Percentiles rank a stretch among this genome's conserved stretches.
phyloP scores from a whole-genome alignment of 2,329 filamentous ascomycete species.

The Sclerotinia nivalis region DNA sequence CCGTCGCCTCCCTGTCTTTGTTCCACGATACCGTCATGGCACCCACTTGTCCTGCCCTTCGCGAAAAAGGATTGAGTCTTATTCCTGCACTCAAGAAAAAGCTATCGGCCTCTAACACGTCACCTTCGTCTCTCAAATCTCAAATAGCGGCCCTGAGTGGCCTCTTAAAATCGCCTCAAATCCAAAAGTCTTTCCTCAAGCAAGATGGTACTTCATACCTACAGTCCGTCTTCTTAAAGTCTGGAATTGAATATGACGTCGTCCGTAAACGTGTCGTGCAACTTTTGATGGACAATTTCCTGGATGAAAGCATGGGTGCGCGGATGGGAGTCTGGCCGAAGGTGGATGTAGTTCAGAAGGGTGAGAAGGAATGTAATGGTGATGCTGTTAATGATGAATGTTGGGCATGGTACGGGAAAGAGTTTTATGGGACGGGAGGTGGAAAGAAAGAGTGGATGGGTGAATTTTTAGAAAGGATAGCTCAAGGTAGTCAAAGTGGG shows the following conservation, averaged over 20 bases:
- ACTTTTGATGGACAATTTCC: constrained; percentile 63
- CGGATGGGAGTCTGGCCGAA: constrained; percentile 57
- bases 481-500: constrained; percentile 26
- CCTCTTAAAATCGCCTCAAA: constrained; percentile 54
- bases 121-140: constrained; percentile 39
- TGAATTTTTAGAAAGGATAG: constrained; percentile 35
- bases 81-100: constrained; percentile 34
- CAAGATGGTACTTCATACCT: constrained; percentile 55
- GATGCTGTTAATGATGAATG: constrained; percentile 52
- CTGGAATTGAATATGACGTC: constrained; percentile 51
- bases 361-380: constrained; percentile 42
- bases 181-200: constrained; percentile 58
- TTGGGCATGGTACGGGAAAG: constrained; percentile 56
- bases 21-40: constrained; percentile 46
- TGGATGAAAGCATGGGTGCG: constrained; percentile 66
- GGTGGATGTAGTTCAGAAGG: constrained; percentile 28
- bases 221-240: constrained; percentile 52
- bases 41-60: constrained; percentile 32
- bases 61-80: constrained; percentile 28
- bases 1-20: constrained; percentile 53
- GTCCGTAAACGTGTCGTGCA: constrained; percentile 57
- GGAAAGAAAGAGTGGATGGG: constrained; percentile 32
- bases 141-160: constrained; percentile 54
- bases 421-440: constrained; percentile 28
- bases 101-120: constrained; percentile 31